Evolutionary conservation across 805 yeast species (phyloP), one percentile per base, ranked within the genome.

Genomic region (Zygotorulaspora danielsina): DNA sequence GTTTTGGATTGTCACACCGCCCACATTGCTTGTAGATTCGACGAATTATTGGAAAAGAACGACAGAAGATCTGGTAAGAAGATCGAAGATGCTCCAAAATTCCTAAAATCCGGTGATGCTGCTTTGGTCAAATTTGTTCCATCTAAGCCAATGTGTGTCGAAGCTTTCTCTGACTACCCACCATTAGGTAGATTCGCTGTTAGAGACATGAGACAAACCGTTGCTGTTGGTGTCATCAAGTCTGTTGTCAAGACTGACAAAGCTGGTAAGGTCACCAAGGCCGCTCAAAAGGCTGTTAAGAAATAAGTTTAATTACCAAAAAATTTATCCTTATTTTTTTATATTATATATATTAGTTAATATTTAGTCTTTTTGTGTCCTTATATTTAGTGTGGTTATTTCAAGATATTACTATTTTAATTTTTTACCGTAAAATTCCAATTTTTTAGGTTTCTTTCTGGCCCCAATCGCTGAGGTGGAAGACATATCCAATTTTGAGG

Each of bases 201-300:
- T 80, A 89, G 97, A 84, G 97, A 88, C 77, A 88, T 88, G 97
- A 85, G 97, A 84, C 96, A 88, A 78, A 89, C 97, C 64, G 97
- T 89, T 65, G 97, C 97, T 70, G 97, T 89, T 70, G 97, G 97
- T 85, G 96, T 89, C 69, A 84, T 90, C 84, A 90, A 90, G 82
- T 72, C 87, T 54, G 95, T 87, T 63, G 94, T 77, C 66, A 87
- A 87, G 84, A 66, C 84, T 57, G 82, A 79, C 73, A 74, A 72
- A 66, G 85, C 87, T 65, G 89, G 87, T 75, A 85, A 86, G 88
- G 93, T 85, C 64, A 85, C 95, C 88, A 86, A 86, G 87, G 86
- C 95, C 71, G 96, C 95, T 71, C 47, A 39, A 33, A 59, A 59
- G 62, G 63, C 63, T 49, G 49, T 53, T 44, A 59, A 57, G 57